Conservation (phyloP, 768 basidiomycete genomes). For the Flagelloscypha sp. region DNA sequence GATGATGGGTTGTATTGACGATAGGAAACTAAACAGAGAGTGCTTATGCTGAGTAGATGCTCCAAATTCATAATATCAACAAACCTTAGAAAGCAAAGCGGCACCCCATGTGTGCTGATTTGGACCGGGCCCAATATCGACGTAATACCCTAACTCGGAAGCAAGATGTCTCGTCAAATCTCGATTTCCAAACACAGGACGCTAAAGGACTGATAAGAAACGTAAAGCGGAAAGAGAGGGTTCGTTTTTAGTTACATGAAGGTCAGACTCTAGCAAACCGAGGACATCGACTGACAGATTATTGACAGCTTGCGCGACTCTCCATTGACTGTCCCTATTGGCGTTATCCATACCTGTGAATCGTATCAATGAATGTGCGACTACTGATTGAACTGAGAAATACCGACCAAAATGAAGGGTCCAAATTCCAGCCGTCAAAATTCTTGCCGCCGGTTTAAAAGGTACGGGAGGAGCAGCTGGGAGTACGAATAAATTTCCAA, state of each 20-base stretch:
- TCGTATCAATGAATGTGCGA: slow-evolving; percentile 35
- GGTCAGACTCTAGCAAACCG: slow-evolving; percentile 79
- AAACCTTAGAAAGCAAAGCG: slow-evolving; percentile 68
- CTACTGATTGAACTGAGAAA: too few relatives aligned
- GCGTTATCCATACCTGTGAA: slow-evolving; percentile 53
- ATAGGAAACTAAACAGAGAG: slow-evolving; percentile 66
- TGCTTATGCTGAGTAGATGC: background rate
- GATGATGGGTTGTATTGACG: slow-evolving; percentile 75
- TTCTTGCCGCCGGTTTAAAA: slow-evolving; percentile 52
- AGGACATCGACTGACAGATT: slow-evolving; percentile 51
- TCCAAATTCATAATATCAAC: slow-evolving; percentile 1
- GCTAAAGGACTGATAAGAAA: slow-evolving; percentile 29
- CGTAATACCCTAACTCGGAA: slow-evolving; percentile 43
- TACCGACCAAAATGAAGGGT: slow-evolving; percentile 90
- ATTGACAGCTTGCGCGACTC: slow-evolving; percentile 47
- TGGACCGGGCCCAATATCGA: slow-evolving; percentile 84
- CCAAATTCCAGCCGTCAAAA: slow-evolving; percentile 84
- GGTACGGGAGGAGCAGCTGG: slow-evolving; percentile 44
- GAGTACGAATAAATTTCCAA: slow-evolving; percentile 46
- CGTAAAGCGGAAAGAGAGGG: slow-evolving; percentile 1
- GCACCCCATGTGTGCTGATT: slow-evolving; percentile 89
- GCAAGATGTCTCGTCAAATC: slow-evolving; percentile 47
- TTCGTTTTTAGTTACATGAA: slow-evolving; percentile 51
- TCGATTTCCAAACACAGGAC: slow-evolving; percentile 73
- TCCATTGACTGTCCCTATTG: slow-evolving; percentile 63